These are phyloP conservation scores for Globisporangium paroecandrum DNA, from an alignment of 352 stramenopile species.

Conservation along the genomic window DNA sequence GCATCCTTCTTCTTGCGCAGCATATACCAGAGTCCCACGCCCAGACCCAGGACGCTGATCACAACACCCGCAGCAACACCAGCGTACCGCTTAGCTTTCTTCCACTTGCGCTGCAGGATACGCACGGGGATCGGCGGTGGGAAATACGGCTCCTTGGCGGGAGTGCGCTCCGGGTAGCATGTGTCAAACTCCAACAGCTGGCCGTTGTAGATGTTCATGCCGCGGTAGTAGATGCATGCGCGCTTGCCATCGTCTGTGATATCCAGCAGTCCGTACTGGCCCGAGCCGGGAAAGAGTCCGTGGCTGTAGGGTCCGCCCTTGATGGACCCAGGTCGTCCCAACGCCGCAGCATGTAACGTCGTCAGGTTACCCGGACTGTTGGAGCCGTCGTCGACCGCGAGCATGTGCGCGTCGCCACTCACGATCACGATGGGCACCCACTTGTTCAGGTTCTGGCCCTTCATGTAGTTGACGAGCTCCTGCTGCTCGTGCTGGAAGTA, in stretches of 20 bases:
- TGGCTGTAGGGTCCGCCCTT: conserved; percentile 89
- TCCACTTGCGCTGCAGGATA: conserved; percentile 46
- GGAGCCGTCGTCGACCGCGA: conserved; percentile 79
- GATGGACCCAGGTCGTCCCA: conserved; percentile 75
- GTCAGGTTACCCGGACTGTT: conserved; percentile 74
- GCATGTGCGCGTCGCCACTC: conserved; percentile 87
- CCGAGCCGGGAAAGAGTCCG: conserved; percentile 69
- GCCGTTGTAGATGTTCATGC: conserved; percentile 53
- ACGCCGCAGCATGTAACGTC: conserved; percentile 73
- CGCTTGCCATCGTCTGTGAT: conserved; percentile 65
- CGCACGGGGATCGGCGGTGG: conserved; percentile 59
- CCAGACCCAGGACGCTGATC: not conserved
- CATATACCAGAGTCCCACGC: not conserved
- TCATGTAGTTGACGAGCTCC: conserved; percentile 76
- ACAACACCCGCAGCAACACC: not conserved
- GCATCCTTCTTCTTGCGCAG: not conserved
- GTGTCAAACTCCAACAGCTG: conserved; percentile 73
- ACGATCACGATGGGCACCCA: conserved; percentile 79
- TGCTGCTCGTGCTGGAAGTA: conserved; percentile 77
- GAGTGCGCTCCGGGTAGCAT: conserved; percentile 66
- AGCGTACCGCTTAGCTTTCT: conserved; percentile 44
- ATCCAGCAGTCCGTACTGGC: conserved; percentile 80
- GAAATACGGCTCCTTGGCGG: conserved; percentile 48
- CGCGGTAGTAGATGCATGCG: conserved; percentile 70
- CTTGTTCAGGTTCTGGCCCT: conserved; percentile 55